Conservation (phyloP, 345 rosid genomes). For the Linum trigynum region DNA sequence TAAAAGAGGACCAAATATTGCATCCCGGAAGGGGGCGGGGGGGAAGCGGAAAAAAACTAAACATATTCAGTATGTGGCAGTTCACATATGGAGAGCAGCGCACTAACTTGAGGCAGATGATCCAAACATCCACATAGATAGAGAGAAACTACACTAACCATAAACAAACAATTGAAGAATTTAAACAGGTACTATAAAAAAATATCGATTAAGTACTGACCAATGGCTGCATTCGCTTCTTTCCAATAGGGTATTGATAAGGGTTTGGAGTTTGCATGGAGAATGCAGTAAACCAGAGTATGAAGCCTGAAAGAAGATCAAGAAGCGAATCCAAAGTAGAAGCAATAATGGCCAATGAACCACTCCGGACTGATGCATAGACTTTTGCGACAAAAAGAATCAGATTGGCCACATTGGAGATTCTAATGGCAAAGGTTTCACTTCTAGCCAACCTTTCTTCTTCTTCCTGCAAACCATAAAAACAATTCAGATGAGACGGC, state of each 20-base stretch:
- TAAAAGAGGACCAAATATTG: no score
- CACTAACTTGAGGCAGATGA: no score
- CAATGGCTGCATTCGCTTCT: constrained; percentile 97
- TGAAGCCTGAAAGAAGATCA: constrained; percentile 96
- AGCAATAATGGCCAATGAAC: constrained; percentile 91
- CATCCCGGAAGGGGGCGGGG: no score
- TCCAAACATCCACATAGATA: no score
- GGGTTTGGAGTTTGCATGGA: constrained; percentile 96
- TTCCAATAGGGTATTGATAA: constrained; percentile 92
- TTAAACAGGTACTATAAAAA: no score
- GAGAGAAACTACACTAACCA: no score
- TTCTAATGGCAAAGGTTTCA: constrained; percentile 80
- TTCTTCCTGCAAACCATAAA: constrained; percentile 63
- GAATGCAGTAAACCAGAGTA: constrained; percentile 97
- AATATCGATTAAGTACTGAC: constrained; percentile 32
- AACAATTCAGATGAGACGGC: constrained; percentile 8
- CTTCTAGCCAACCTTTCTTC: constrained; percentile 70
- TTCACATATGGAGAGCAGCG: no score
- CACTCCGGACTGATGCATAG: constrained; percentile 81
- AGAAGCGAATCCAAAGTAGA: constrained; percentile 97
- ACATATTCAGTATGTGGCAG: no score
- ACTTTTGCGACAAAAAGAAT: constrained; percentile 89
- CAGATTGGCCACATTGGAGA: constrained; percentile 91
- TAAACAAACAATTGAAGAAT: no score
- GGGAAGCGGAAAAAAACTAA: no score